Base-by-base conservation (phyloP, 2,329 filamentous ascomycete species). In the Podosphaera leucotricha region DNA sequence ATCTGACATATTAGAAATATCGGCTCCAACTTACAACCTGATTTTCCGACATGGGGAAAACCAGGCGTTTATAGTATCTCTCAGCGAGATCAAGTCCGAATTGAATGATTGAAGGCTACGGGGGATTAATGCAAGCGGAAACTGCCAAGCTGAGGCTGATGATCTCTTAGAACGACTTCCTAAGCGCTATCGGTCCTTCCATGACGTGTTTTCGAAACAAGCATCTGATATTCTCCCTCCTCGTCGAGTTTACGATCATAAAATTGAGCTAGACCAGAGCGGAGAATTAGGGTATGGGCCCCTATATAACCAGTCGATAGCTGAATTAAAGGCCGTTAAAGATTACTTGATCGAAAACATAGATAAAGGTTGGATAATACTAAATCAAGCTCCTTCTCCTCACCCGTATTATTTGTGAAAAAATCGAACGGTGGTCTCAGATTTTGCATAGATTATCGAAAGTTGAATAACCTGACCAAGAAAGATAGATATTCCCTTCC, bases 311-410 rank as follows among this genome's bases (percentile, higher is more conserved):
- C 20, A 26, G 22, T 41, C 39, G 6, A 24, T 30, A 18, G 33
- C 13, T 2, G 38, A 42, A 16, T 28, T 46, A 2, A 2, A 21
- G 19, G 1, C 15, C 5, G 33, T 46, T 2, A 16, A 28, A 26
- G 8, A 44, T 28, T 46, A 44, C 28, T 8, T 44, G 15, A 41
- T 26, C n/a, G 45, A 44, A 7, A 46, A 40, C 21, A 35, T 46
- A 16, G 2, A 1, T 18, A 44, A 44, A 28, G 41, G 45, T 26
- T 46, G 37, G 8, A 44, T 46, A 5, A 4, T 33, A 18, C 30
- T n/a, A 19, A 20, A 13, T 7, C 15, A 22, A 36, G 24, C 41
- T 3, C 41, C 45, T 3, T 35, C 7, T 10, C 10, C 11, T 13
- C 37, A 2, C 45, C 42, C 3, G 22, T 46, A 2, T 18, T 38